Percentiles rank a stretch among this genome's conserved stretches.
phyloP scores from a whole-genome alignment of 352 stramenopile genomes.

The Pythium aquatile region DNA sequence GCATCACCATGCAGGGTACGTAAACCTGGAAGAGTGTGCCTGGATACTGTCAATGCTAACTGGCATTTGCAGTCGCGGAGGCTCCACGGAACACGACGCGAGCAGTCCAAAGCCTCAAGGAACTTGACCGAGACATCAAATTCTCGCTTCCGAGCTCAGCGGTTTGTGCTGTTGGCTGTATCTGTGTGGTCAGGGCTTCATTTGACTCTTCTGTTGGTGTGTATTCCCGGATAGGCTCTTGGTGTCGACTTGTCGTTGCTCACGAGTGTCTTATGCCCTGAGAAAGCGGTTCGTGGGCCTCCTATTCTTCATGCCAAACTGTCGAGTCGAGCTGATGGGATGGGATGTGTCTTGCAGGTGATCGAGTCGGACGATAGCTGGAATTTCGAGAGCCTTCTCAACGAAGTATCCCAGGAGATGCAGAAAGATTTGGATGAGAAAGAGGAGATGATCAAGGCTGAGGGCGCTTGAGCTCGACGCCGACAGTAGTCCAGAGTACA shows the following conservation, averaged over 20 bases:
- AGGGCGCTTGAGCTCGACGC: constrained; percentile 23
- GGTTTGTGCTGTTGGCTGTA: constrained; percentile 23
- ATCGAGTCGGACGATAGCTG: constrained; percentile 63
- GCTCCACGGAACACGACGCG: constrained; percentile 72
- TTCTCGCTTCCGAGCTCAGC: constrained; percentile 60
- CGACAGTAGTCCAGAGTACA: not conserved
- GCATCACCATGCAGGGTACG: constrained; percentile 64
- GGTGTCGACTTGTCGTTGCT: constrained; percentile 69
- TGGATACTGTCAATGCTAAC: not conserved
- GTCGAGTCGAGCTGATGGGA: not conserved
- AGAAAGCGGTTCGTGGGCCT: constrained; percentile 53
- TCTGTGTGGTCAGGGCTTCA: not conserved
- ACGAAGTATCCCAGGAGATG: constrained; percentile 79
- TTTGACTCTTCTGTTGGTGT: not conserved
- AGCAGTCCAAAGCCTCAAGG: constrained; percentile 69
- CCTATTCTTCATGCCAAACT: not conserved
- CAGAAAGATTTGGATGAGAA: constrained; percentile 79
- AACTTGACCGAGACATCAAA: constrained; percentile 78
- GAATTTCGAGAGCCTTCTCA: constrained; percentile 75
- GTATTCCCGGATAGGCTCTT: constrained; percentile 30
- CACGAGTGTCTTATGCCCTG: constrained; percentile 60
- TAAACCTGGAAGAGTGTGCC: not conserved
- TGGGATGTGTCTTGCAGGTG: constrained; percentile 34
- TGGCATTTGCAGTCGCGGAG: constrained; percentile 49
- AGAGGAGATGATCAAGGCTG: constrained; percentile 55